Base-by-base conservation (phyloP, 305 asterid species). In the Ajuga reptans region DNA sequence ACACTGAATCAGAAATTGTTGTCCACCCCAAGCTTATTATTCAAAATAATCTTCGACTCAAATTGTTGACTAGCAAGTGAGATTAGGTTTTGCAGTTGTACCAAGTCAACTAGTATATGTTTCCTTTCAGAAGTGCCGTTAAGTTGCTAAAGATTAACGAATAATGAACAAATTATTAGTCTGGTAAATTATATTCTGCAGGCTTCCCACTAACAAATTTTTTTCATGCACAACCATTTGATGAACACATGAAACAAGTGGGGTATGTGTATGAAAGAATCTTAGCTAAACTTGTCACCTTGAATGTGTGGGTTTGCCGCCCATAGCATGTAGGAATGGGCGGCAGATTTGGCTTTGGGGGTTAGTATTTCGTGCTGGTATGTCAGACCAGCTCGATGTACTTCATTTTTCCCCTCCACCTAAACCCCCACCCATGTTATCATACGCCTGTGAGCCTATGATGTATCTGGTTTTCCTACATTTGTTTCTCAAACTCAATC, bases 71-170 rank as follows among this genome's bases (percentile, higher is more conserved):
- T 52, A 45, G 41, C 34, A 37, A 46, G 66, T 9, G 49, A 9
- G 41, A 68, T 67, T 51, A 55, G 68, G 62, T 9, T 69, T 18
- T 58, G 59, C 68, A 31, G 42, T 56, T 46, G 60, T 46, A 33
- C 58, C 27, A 9, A 29, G 50, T 17, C 50, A 27, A 14, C 27
- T 56, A 45, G 50, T 33, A 16, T 45, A 8, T n/a, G 7, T 21
- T 21, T 21, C 65, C 66, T 64, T 41, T 43, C 41, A 29, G 31
- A 64, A 52, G 41, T 33, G 37, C 59, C 42, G 18, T 31, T 64
- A 31, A 64, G 51, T 42, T 56, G 46, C 75, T 34, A 62, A 53
- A 36, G 16, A 11, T 47, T 39, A 41, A 34, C 21, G 18, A 64
- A 31, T 16, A 9, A 8, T 47, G 50, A 55, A 56, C 37, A 64